Percentiles rank a stretch among this genome's conserved stretches.
Conservation (phyloP, 495 filamentous ascomycete genomes). For the Neurospora intermedia region DNA sequence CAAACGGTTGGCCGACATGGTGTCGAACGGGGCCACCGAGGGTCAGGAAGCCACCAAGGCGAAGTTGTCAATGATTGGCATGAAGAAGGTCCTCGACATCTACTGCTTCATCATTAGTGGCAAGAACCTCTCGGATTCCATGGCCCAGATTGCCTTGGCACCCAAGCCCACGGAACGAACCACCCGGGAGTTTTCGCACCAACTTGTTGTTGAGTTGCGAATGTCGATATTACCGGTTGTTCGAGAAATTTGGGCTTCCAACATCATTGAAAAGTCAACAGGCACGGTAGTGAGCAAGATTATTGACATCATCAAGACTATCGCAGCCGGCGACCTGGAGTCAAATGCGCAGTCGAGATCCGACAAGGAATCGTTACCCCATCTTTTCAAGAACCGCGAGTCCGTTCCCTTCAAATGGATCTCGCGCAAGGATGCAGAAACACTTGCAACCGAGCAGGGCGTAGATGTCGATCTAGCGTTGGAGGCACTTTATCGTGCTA, state of each 20-base stretch:
- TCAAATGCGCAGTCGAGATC: slow-evolving; percentile 47
- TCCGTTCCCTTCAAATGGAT: slow-evolving; percentile 20
- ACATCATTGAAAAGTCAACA: slow-evolving; percentile 66
- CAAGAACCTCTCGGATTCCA: slow-evolving; percentile 68
- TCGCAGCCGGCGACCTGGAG: slow-evolving; percentile 70
- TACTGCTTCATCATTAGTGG: slow-evolving; percentile 65
- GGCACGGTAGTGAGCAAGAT: slow-evolving; percentile 65
- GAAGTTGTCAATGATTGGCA: slow-evolving; percentile 40
- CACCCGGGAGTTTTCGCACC: slow-evolving; percentile 53
- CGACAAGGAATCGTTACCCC: slow-evolving; percentile 11
- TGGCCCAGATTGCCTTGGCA: slow-evolving; percentile 51
- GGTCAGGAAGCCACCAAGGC: slow-evolving; percentile 24
- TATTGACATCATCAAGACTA: slow-evolving; percentile 72
- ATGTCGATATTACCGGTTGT: slow-evolving; percentile 73
- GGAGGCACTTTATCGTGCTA: slow-evolving; percentile 79
- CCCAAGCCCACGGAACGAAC: slow-evolving; percentile 37
- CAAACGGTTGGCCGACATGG: slow-evolving; percentile 58
- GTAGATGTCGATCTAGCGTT: slow-evolving; percentile 48
- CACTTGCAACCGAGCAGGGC: slow-evolving; percentile 26
- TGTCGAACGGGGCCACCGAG: slow-evolving; percentile 30
- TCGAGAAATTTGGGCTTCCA: slow-evolving; percentile 71
- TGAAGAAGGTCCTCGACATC: slow-evolving; percentile 76
- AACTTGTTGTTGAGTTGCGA: slow-evolving; percentile 82
- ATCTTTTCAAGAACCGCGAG: slow-evolving; percentile 18
- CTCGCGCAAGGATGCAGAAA: slow-evolving; percentile 25